Conservation (phyloP, 805 yeast species). For the Priceomyces haplophilus region DNA sequence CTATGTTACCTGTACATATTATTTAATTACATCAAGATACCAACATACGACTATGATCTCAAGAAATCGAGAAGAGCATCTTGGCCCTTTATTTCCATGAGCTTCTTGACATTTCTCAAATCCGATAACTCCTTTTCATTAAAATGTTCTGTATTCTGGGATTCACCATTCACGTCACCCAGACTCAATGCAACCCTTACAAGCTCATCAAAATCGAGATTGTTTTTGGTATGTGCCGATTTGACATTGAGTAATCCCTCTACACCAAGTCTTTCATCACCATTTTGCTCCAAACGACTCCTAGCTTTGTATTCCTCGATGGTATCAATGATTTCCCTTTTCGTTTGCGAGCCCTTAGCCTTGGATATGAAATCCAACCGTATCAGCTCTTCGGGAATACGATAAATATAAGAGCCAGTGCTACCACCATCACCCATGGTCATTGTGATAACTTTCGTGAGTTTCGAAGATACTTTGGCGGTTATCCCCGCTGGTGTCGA, state of each 20-base stretch:
- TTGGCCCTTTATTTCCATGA: slow-evolving; percentile 68
- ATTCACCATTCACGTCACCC: slow-evolving; percentile 2
- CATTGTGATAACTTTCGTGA: slow-evolving; percentile 19
- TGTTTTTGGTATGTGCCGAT: slow-evolving; percentile 22
- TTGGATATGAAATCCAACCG: slow-evolving; percentile 65
- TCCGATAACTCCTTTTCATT: slow-evolving; percentile 44
- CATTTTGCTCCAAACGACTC: slow-evolving; percentile 14
- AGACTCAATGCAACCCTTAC: slow-evolving; percentile 37
- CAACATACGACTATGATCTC: slow-evolving; percentile 17
- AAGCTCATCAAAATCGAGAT: slow-evolving; percentile 46
- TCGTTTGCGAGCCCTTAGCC: slow-evolving; percentile 39
- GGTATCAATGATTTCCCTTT: slow-evolving; percentile 19
- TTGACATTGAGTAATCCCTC: slow-evolving; percentile 30
- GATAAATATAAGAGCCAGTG: slow-evolving; percentile 48
- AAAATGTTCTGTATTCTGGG: slow-evolving; percentile 9
- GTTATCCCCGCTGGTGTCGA: slow-evolving; percentile 18
- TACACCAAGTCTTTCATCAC: slow-evolving; percentile 19
- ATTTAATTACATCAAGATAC: not conserved
- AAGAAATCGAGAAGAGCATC: slow-evolving; percentile 62
- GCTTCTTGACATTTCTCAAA: slow-evolving; percentile 51
- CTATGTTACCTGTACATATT: slow-evolving; percentile 7
- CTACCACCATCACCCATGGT: slow-evolving; percentile 16
- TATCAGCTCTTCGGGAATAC: slow-evolving; percentile 66
- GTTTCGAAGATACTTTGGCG: slow-evolving; percentile 16
- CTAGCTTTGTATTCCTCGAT: slow-evolving; percentile 24